These are phyloP conservation scores for Penicillium sp. DNA, from an alignment of 2,329 filamentous ascomycete species.

Conservation along the genomic window DNA sequence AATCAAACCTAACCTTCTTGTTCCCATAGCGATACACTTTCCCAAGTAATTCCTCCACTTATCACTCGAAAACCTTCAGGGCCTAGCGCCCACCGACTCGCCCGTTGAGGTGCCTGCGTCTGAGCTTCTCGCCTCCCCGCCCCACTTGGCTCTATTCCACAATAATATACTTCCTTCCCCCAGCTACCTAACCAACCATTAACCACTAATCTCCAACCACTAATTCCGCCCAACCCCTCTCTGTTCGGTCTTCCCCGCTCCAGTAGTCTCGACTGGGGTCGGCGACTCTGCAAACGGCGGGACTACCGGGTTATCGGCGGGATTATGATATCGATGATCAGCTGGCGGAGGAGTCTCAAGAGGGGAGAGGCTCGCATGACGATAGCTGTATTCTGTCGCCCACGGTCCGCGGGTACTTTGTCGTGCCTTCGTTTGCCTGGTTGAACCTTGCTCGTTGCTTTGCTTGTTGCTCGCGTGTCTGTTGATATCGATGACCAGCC, in stretches of 20 bases:
- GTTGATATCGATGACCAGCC: slow-evolving; percentile 1
- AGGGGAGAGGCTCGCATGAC: slow-evolving; percentile 13
- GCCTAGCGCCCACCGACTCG: slow-evolving; percentile 18
- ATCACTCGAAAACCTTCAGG: slow-evolving; percentile 14
- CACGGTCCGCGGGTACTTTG: slow-evolving; percentile 19
- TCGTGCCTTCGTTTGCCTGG: slow-evolving; percentile 3
- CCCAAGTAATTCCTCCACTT: background rate
- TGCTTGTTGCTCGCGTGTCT: background rate
- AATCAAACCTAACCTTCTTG: background rate
- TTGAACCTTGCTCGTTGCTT: background rate
- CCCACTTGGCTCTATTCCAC: background rate
- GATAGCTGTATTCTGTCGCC: slow-evolving; percentile 9
- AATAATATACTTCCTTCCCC: background rate
- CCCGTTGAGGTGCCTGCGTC: slow-evolving; percentile 17
- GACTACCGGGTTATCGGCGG: background rate
- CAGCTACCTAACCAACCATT: background rate
- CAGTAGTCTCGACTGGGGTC: background rate
- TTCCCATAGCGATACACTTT: background rate
- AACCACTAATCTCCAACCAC: background rate
- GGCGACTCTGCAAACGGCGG: slow-evolving; percentile 18
- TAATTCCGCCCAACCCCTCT: background rate
- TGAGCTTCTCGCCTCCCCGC: slow-evolving; percentile 1
- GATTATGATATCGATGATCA: slow-evolving; percentile 20
- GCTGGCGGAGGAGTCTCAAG: background rate
- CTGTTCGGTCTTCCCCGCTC: background rate